Percentiles rank a stretch among this genome's conserved stretches.
Conservation (phyloP, 495 filamentous ascomycete species). For the Trichoderma orchidacearum region DNA sequence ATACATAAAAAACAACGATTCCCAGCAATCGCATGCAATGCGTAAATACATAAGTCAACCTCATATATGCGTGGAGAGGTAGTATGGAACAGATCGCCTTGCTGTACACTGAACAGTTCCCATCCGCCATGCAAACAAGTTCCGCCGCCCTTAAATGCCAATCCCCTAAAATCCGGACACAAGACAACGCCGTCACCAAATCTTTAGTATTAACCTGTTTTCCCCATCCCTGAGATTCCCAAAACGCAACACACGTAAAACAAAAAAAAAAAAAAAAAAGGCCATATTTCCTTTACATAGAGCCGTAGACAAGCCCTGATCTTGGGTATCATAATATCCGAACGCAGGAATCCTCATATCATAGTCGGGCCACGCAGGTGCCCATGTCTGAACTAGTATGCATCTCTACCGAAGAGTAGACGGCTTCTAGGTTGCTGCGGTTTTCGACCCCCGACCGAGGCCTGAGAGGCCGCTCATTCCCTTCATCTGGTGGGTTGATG, state of each 20-base stretch:
- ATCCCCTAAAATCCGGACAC: background rate
- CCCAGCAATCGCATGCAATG: background rate
- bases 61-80: background rate
- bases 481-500: background rate
- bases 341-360: background rate
- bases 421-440: background rate
- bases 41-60: no score
- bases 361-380: background rate
- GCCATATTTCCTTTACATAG: background rate
- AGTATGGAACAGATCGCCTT: background rate
- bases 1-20: background rate
- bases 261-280: background rate
- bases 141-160: background rate
- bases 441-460: background rate
- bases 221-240: background rate
- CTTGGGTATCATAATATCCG: slow-evolving; percentile 1
- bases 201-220: background rate
- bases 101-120: background rate
- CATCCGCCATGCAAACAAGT: background rate
- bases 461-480: background rate
- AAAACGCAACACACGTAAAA: background rate
- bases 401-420: background rate
- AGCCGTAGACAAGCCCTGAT: background rate
- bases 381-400: background rate
- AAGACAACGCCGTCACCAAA: background rate